A percentile compares a stretch with the other conserved stretches of the same genome.
These are phyloP conservation scores for Volvox africanus DNA, from an alignment of 139 green algal genomes.

Conservation along the genomic window DNA sequence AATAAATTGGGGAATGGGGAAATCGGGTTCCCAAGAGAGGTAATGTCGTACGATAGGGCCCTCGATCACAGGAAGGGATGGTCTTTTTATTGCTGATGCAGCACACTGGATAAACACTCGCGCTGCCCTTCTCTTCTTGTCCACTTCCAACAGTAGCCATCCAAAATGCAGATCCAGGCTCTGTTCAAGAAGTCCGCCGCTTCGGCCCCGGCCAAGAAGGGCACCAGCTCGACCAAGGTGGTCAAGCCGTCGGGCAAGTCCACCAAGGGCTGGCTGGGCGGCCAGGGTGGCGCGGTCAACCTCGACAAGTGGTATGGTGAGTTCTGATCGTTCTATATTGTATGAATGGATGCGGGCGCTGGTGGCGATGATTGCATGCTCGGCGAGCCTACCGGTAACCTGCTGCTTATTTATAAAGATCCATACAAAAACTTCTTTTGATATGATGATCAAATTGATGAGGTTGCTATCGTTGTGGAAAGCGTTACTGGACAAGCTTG, in stretches of 20 bases:
- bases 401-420: too few relatives aligned
- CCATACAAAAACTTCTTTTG: too few relatives aligned
- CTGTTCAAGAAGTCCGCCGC: constrained; percentile 70
- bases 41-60: not conserved
- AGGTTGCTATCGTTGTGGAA: not conserved
- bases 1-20: too few relatives aligned
- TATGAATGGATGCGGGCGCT: not conserved
- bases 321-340: constrained; percentile 14
- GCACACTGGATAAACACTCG: not conserved
- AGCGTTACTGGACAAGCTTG: not conserved
- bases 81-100: not conserved
- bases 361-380: not conserved
- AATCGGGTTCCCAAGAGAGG: not conserved
- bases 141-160: not conserved
- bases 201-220: constrained; percentile 54
- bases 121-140: not conserved
- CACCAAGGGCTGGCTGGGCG: constrained; percentile 41
- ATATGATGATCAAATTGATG: not conserved
- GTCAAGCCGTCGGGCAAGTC: constrained; percentile 23
- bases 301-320: constrained; percentile 93
- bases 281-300: constrained; percentile 47
- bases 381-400: too few relatives aligned
- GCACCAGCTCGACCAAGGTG: constrained; percentile 29
- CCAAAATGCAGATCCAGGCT: constrained; percentile 65
- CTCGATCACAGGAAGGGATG: not conserved